phyloP scores from a whole-genome alignment of 331 rosid species.

The Ulmus americana region DNA sequence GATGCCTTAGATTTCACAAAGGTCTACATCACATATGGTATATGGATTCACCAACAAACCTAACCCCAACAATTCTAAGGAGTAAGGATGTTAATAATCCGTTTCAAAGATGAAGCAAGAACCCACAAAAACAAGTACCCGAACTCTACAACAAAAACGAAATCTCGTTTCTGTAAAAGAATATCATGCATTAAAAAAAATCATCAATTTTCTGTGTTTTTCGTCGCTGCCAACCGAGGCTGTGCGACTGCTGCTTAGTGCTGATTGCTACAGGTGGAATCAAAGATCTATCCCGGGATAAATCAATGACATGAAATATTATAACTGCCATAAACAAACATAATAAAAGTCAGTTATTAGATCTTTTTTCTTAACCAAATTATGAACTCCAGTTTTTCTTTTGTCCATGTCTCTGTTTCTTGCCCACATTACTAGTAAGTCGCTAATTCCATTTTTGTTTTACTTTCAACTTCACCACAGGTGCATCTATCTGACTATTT shows the following conservation, averaged over 20 bases:
- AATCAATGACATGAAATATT: conserved; percentile 25
- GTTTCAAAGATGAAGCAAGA: conserved; percentile 13
- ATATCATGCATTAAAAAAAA: conserved; percentile 36
- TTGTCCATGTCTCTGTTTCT: neutral
- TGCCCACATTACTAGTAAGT: no score
- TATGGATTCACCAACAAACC: conserved; percentile 4
- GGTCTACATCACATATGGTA: conserved; percentile 4
- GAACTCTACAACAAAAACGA: conserved; percentile 42
- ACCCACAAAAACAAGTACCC: conserved; percentile 25
- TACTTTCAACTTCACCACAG: neutral
- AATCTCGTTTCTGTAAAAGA: conserved; percentile 44
- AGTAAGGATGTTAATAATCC: conserved; percentile 4
- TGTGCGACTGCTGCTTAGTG: conserved; percentile 15
- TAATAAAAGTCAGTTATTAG: neutral
- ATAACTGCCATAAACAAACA: conserved; percentile 33
- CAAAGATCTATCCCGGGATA: conserved; percentile 29
- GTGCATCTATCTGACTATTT: neutral
- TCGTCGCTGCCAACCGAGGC: conserved; percentile 22
- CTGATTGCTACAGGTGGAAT: conserved; percentile 26
- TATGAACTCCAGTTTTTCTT: neutral
- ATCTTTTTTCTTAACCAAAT: neutral
- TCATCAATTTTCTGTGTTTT: conserved; percentile 25
- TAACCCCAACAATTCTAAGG: conserved; percentile 10
- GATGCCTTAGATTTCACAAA: conserved; percentile 12
- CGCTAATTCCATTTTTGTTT: neutral